phyloP scores from a whole-genome alignment of 257 asterid genomes.

The Oldenlandia corymbosa region DNA sequence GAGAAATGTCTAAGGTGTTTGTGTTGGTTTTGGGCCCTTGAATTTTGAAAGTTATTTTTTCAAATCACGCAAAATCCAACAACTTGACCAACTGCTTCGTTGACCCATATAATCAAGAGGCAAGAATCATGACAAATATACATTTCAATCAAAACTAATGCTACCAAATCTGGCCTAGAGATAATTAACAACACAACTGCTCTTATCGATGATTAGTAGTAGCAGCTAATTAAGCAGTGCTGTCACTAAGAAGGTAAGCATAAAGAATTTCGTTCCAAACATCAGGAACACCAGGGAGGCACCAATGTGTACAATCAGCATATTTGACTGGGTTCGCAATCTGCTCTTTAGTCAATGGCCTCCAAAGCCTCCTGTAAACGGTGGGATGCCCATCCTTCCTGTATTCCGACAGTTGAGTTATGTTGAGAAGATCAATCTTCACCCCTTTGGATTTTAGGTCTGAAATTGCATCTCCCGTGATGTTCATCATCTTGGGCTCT shows the following conservation, averaged over 20 bases:
- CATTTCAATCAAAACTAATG: no score
- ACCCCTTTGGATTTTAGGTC: background rate
- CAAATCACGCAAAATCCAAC: no score
- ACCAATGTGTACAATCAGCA: constrained; percentile 89
- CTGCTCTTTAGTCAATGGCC: constrained; percentile 1
- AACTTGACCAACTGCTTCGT: no score
- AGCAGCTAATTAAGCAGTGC: background rate
- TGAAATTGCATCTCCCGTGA: background rate
- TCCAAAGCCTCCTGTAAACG: background rate
- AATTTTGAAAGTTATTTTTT: no score
- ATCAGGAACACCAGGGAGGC: constrained; percentile 94
- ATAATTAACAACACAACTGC: no score
- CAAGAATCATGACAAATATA: no score
- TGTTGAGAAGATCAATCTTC: constrained; percentile 37
- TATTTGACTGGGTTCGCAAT: constrained; percentile 43
- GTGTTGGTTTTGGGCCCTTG: no score
- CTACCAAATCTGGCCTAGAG: no score
- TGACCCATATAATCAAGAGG: no score
- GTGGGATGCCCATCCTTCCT: constrained; percentile 5
- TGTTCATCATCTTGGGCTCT: background rate
- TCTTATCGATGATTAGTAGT: no score
- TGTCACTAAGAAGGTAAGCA: constrained; percentile 24
- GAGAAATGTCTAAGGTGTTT: no score
- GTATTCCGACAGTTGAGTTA: constrained; percentile 80
- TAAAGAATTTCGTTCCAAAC: constrained; percentile 65